Base-by-base conservation (phyloP, 768 basidiomycete genomes). In the Psilocybe cyanescens region DNA sequence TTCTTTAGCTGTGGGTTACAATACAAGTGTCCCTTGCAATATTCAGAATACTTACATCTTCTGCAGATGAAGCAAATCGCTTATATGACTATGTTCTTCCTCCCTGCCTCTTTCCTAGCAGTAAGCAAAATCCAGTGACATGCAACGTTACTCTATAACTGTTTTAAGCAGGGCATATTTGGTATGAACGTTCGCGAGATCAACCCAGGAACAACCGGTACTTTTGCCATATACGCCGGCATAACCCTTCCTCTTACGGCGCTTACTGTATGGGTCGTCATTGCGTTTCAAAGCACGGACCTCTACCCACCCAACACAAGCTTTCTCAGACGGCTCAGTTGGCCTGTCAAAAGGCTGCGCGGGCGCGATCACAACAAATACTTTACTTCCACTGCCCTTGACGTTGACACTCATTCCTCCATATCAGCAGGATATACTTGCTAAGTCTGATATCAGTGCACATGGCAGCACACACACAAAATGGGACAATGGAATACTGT, bases 81-180 rank as follows among this genome's bases (percentile, higher is more conserved):
- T 0, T 88, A 87, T 65, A 74, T 88, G 8, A 83, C 83, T 1
- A 87, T 88, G 85, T 65, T 85, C 17, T 88, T 87, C 71, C 73
- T 88, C 3, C 87, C 87, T 2, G 83, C 84, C 0, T 81, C 82
- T 9, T 83, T 87, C 57, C 72, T 76, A 24, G 79, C 84, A 58
- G 82, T 83, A 68, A 49, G 79, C 19, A 14, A 46, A 41, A n/a
- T 37, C 37, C n/a, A n/a, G 3, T 14, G 3, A 60, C 29, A 14
- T n/a, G 35, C 19, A 24, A 29, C 29, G 29, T 19, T 29, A 11
- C 29, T 46, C 19, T 35, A 45, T 49, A 30, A 55, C 11, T 12
- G 29, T 44, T 51, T 29, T 12, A 48, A 3, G 2, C 58, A 86
- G 86, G 79, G 74, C 41, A 71, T 86, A 7, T 87, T 87, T 57